phyloP scores from a whole-genome alignment of 2,329 filamentous ascomycete species.

The Bipolaris gigantea region DNA sequence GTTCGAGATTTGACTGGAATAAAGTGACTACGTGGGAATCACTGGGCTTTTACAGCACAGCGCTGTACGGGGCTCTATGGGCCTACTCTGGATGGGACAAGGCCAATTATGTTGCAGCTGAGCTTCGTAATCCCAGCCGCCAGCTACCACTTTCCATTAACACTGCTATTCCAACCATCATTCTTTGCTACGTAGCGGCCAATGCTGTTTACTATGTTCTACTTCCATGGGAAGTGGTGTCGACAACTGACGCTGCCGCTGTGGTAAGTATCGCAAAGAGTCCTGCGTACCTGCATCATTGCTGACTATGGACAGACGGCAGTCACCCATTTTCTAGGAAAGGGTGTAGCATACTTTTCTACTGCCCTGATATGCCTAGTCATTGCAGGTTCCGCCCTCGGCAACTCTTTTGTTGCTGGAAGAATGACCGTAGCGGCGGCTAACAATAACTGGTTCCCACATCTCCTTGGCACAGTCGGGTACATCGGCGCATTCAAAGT shows the following conservation, averaged over 20 bases:
- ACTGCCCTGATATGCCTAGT: constrained; percentile 61
- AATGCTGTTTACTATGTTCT: constrained; percentile 66
- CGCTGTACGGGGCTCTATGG: constrained; percentile 51
- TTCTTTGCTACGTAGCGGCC: constrained; percentile 61
- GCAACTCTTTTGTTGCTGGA: constrained; percentile 65
- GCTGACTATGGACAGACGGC: constrained; percentile 27
- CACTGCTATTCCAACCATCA: constrained; percentile 63
- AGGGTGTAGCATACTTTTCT: constrained; percentile 56
- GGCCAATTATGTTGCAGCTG: constrained; percentile 46
- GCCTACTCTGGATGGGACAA: constrained; percentile 46
- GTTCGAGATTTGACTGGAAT: constrained; percentile 38
- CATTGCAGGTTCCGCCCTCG: constrained; percentile 63
- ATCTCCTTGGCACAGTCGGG: constrained; percentile 31
- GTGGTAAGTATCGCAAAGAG: constrained; percentile 52
- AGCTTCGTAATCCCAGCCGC: constrained; percentile 38
- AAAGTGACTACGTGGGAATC: constrained; percentile 58
- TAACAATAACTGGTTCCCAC: constrained; percentile 41
- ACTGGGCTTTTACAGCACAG: constrained; percentile 62
- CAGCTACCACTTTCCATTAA: constrained; percentile 64
- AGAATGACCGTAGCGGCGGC: constrained; percentile 65
- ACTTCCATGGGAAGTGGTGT: constrained; percentile 62
- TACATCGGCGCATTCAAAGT: constrained; percentile 35
- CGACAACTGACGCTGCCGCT: constrained; percentile 64
- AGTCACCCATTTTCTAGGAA: constrained; percentile 55
- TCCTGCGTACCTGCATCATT: background rate